phyloP scores from a whole-genome alignment of 106 monocot species.

The Iris macrosiphon region DNA sequence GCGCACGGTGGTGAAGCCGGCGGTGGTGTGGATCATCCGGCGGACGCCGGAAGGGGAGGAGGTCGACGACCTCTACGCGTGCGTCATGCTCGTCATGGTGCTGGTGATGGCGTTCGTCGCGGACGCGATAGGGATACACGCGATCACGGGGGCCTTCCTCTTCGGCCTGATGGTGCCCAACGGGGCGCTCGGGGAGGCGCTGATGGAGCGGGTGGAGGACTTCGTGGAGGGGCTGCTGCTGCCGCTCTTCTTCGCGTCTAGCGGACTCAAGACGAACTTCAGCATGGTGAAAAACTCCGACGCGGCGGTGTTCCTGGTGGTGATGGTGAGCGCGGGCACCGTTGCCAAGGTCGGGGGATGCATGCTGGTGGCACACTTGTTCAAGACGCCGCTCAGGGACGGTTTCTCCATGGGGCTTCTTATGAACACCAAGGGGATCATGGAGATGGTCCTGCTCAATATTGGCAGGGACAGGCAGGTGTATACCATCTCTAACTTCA shows the following conservation, averaged over 20 bases:
- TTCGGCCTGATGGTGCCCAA: constrained; percentile 52
- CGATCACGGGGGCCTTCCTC: constrained; percentile 55
- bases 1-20: constrained; percentile 12
- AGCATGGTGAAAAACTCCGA: neutral
- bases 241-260: constrained; percentile 60
- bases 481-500: neutral
- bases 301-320: constrained; percentile 17
- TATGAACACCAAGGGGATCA: constrained; percentile 60
- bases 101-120: constrained; percentile 28
- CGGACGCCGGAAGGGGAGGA: constrained; percentile 41
- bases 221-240: constrained; percentile 43
- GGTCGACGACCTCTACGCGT: constrained; percentile 30
- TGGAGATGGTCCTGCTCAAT: constrained; percentile 61
- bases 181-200: constrained; percentile 29
- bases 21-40: constrained; percentile 20
- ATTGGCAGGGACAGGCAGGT: constrained; percentile 47
- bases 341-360: constrained; percentile 24
- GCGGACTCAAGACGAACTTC: constrained; percentile 43
- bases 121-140: constrained; percentile 57
- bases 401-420: constrained; percentile 46
- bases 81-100: constrained; percentile 32
- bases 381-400: constrained; percentile 25
- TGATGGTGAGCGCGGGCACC: constrained; percentile 17
- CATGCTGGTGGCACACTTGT: constrained; percentile 28
- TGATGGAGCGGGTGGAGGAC: constrained; percentile 66